Percentiles rank a stretch among this genome's conserved stretches.
Conservation (phyloP, 208 protist genomes). For the Novymonas esmeraldas region DNA sequence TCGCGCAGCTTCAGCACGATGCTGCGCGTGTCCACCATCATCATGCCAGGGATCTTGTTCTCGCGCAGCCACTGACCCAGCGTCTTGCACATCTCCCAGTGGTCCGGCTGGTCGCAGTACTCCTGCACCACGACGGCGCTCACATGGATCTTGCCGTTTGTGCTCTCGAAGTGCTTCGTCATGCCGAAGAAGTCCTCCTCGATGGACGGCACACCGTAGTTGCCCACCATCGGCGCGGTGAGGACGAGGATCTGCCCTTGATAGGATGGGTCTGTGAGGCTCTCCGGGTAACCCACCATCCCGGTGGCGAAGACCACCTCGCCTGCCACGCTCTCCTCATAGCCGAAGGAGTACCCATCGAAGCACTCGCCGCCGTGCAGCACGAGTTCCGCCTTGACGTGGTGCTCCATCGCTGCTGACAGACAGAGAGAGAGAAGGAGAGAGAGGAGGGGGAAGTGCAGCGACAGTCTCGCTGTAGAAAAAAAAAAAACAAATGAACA, state of each 20-base stretch:
- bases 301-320: slow-evolving; percentile 95
- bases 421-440: not conserved
- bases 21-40: slow-evolving; percentile 97
- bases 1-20: slow-evolving; percentile 97
- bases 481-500: not conserved
- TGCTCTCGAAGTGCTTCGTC: slow-evolving; percentile 96
- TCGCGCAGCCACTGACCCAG: slow-evolving; percentile 89
- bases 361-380: slow-evolving; percentile 95
- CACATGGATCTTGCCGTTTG: slow-evolving; percentile 86
- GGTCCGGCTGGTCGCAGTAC: slow-evolving; percentile 95
- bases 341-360: slow-evolving; percentile 96
- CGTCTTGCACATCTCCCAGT: slow-evolving; percentile 93
- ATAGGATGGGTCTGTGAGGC: slow-evolving; percentile 98
- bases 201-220: slow-evolving; percentile 95
- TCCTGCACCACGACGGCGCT: slow-evolving; percentile 93
- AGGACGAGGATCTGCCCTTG: slow-evolving; percentile 98
- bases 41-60: slow-evolving; percentile 97
- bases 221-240: slow-evolving; percentile 98
- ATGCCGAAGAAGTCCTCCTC: slow-evolving; percentile 94
- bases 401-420: slow-evolving; percentile 24
- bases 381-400: slow-evolving; percentile 80
- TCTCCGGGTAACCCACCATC: slow-evolving; percentile 95
- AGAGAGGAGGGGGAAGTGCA: not conserved
- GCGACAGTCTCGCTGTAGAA: not conserved
- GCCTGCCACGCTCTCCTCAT: slow-evolving; percentile 86